Base-by-base conservation (phyloP, 2,329 filamentous ascomycete genomes). In the Phaeosphaeria sp. region DNA sequence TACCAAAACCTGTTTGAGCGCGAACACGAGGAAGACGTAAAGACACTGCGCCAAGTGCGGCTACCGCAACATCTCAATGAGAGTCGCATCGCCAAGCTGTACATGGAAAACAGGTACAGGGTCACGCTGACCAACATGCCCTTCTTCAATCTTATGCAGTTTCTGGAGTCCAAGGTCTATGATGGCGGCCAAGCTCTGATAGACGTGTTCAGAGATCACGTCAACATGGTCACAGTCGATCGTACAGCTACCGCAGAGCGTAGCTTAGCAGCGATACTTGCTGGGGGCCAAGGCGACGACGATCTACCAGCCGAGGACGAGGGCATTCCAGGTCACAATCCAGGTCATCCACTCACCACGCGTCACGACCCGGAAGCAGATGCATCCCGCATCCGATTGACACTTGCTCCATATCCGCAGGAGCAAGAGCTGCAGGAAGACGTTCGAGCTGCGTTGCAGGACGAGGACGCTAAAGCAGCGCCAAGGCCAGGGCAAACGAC, bases 121-220 rank as follows among this genome's bases (percentile, higher is more conserved):
- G 84, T 99, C 36, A 92, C 92, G 0, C 81, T 99, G n/a, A 97
- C 93, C 68, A 89, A 90, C 56, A 90, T 93, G 66, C 89, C 93
- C 0, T 93, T 91, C 56, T 89, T 88, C 56, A 91, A 91, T 59
- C 84, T 98, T 8, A 90, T 97, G 71, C 91, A 93, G 67, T 96
- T 94, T 67, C 82, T 99, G 0, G 93, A 98, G 75, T 88, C 89
- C n/a, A 93, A 97, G 62, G 86, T 89, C 15, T 90, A 91, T 50
- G 87, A 90, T 51, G 93, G 93, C 11, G 94, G 93, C 17, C 86
- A 87, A 6, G 87, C 94, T 15, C 87, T 98, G 64, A 87, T 90
- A 39, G 87, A 89, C 47, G 84, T 98, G 17, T 82, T 98, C 18
- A 83, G 85, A 60, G 84, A 83, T 45, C 81, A 85, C 61, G 78